A percentile compares a stretch with the other conserved stretches of the same genome.
phyloP scores from a whole-genome alignment of 1,284 basidiomycete genomes.

The Sparassis latifolia region DNA sequence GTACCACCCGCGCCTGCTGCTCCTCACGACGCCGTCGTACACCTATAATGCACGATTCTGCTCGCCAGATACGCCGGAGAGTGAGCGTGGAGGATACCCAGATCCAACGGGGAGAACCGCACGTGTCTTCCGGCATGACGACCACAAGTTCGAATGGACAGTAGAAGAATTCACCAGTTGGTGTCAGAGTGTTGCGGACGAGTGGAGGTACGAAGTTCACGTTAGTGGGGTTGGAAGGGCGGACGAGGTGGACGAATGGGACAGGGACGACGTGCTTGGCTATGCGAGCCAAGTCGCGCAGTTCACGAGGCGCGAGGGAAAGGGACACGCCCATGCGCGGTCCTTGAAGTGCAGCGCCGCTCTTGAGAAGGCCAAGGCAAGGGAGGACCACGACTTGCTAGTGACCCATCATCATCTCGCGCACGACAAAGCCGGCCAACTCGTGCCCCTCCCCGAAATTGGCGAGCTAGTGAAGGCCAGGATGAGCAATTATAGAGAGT shows the following conservation, averaged over 20 bases:
- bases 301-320: conserved; percentile 48
- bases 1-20: conserved; percentile 74
- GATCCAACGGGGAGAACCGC: conserved; percentile 76
- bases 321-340: conserved; percentile 23
- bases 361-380: conserved; percentile 17
- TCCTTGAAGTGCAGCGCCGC: conserved; percentile 28
- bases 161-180: conserved; percentile 70
- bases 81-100: conserved; percentile 48
- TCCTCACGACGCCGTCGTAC: conserved; percentile 89
- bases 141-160: conserved; percentile 96
- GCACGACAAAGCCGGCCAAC: conserved; percentile 39
- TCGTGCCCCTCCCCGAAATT: conserved; percentile 41
- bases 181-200: conserved; percentile 54
- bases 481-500: conserved; percentile 48
- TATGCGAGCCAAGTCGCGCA: conserved; percentile 71
- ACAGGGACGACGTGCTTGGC: conserved; percentile 53
- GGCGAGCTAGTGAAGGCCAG: conserved; percentile 40
- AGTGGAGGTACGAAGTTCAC: conserved; percentile 72
- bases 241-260: conserved; percentile 58
- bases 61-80: conserved; percentile 42
- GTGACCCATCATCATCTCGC: conserved; percentile 44
- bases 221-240: conserved; percentile 51
- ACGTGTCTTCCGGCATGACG: conserved; percentile 71
- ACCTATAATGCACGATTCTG: conserved; percentile 86
- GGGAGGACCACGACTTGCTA: conserved; percentile 43